A percentile compares a stretch with the other conserved stretches of the same genome.
Evolutionary conservation across 441 rosid species (phyloP).

Genomic region (Flueggea neowawraea): DNA sequence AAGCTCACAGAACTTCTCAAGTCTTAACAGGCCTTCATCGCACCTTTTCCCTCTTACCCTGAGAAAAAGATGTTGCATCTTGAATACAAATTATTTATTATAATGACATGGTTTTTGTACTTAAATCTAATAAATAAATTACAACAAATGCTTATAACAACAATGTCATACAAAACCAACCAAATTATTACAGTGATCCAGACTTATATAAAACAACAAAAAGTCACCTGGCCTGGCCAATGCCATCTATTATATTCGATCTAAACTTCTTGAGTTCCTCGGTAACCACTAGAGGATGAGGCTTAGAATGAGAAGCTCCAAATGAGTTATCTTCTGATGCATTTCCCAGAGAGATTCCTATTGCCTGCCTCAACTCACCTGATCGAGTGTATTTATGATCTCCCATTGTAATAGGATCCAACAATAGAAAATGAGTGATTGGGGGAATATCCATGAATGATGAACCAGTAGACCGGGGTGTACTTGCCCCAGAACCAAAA

Average conservation of each 20-base stretch:
- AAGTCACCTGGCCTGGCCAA: slow-evolving; percentile 45
- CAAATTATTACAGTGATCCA: neutral
- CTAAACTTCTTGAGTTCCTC: slow-evolving; percentile 55
- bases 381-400: slow-evolving; percentile 32
- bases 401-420: slow-evolving; percentile 52
- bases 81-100: slow-evolving; percentile 10
- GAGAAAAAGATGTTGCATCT: slow-evolving; percentile 14
- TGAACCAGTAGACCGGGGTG: slow-evolving; percentile 32
- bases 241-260: slow-evolving; percentile 30
- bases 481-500: slow-evolving; percentile 31
- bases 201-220: neutral
- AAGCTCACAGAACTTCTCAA: slow-evolving; percentile 36
- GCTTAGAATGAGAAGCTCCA: slow-evolving; percentile 45
- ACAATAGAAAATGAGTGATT: slow-evolving; percentile 24
- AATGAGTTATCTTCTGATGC: slow-evolving; percentile 38
- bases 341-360: slow-evolving; percentile 42
- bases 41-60: slow-evolving; percentile 42
- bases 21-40: slow-evolving; percentile 33
- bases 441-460: slow-evolving; percentile 23
- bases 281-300: slow-evolving; percentile 31
- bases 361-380: slow-evolving; percentile 44
- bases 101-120: slow-evolving; percentile 1
- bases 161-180: neutral
- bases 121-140: neutral
- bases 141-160: neutral